These are phyloP conservation scores for Drosera spatulata DNA, from an alignment of 179 eudicot species.

Conservation along the genomic window DNA sequence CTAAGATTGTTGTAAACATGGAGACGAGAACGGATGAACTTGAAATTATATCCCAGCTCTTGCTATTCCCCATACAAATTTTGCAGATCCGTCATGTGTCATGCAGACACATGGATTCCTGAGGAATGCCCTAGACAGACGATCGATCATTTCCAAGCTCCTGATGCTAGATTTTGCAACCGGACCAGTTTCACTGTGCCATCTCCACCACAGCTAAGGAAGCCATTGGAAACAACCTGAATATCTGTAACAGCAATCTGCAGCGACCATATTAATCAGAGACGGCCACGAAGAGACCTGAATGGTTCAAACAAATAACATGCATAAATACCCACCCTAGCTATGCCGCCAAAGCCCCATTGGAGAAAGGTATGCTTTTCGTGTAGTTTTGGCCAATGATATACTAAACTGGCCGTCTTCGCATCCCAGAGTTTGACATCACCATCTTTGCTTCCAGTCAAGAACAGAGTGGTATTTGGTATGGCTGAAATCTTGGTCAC, in stretches of 20 bases:
- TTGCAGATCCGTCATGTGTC: no score
- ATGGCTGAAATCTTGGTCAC: constrained; percentile 77
- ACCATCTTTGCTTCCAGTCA: constrained; percentile 98
- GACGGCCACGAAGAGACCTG: neutral
- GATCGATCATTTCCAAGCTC: neutral
- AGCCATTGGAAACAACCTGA: constrained; percentile 69
- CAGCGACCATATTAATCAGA: constrained; percentile 10
- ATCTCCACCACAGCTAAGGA: constrained; percentile 87
- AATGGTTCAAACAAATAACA: neutral
- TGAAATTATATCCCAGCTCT: no score
- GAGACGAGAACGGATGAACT: no score
- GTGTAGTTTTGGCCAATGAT: constrained; percentile 85
- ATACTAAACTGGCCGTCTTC: constrained; percentile 60
- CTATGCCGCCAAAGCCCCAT: constrained; percentile 72
- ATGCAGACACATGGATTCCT: no score
- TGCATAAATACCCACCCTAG: constrained; percentile 42
- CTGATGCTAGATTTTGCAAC: constrained; percentile 24
- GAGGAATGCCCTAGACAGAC: neutral
- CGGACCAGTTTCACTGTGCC: constrained; percentile 63
- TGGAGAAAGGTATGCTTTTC: constrained; percentile 88
- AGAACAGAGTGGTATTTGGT: constrained; percentile 80
- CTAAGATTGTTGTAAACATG: no score
- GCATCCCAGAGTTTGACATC: constrained; percentile 99
- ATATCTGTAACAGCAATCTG: constrained; percentile 92
- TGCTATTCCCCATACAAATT: no score